Evolutionary conservation across 2,329 filamentous ascomycete species (phyloP).

Genomic region (Chaetomium globosum): DNA sequence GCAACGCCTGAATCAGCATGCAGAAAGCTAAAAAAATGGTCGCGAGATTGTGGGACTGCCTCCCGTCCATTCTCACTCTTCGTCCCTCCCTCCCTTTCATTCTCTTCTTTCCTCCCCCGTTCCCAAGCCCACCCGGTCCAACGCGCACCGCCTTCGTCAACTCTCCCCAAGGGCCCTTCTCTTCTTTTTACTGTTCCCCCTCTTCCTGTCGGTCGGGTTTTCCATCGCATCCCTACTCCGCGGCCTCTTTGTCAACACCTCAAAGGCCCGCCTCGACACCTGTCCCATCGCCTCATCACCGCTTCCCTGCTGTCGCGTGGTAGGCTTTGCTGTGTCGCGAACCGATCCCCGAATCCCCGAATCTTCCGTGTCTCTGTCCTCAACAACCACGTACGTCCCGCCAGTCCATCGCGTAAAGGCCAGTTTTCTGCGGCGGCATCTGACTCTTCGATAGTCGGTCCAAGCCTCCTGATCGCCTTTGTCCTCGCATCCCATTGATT

Average conservation of each 20-base stretch:
- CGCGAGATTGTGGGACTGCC: constrained; percentile 37
- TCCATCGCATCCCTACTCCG: constrained; percentile 34
- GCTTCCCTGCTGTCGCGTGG: constrained; percentile 21
- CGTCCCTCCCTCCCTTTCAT: constrained; percentile 22
- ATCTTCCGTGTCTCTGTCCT: constrained; percentile 18
- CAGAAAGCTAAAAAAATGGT: constrained; percentile 35
- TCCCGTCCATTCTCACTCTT: constrained; percentile 24
- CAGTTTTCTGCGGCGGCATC: not conserved
- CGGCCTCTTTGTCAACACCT: constrained; percentile 36
- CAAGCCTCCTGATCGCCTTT: constrained; percentile 11
- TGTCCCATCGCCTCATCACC: constrained; percentile 19
- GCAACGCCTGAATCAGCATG: constrained; percentile 36
- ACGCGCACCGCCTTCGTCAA: constrained; percentile 52
- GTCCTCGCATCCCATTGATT: constrained; percentile 17
- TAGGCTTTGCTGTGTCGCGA: constrained; percentile 24
- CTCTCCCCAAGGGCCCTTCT: constrained; percentile 47
- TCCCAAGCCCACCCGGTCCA: constrained; percentile 27
- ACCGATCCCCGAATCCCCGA: constrained; percentile 17
- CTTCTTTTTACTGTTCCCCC: constrained; percentile 40
- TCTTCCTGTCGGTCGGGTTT: constrained; percentile 35
- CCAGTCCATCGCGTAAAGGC: constrained; percentile 9
- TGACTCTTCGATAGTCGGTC: not conserved
- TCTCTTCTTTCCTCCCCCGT: constrained; percentile 24
- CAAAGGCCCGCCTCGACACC: constrained; percentile 36
- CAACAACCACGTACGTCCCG: constrained; percentile 6